Evolutionary conservation across 306 rosid genomes (phyloP).

Genomic region (Crataegus laevigata): DNA sequence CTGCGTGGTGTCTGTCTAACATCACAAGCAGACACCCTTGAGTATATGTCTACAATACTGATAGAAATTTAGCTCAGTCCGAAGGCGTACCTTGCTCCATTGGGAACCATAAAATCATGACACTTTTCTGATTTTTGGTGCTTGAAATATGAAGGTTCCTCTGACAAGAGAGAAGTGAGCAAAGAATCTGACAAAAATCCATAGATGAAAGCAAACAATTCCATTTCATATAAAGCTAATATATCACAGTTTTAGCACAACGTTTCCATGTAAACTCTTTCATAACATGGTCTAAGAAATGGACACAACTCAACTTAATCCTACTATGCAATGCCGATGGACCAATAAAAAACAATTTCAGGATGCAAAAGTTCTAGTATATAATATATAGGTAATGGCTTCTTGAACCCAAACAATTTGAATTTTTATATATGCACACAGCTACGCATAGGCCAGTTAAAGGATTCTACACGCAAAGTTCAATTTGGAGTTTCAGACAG

Average conservation of each 20-base stretch:
- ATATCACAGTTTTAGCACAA: not conserved
- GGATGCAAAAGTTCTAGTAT: not conserved
- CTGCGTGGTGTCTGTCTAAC: slow-evolving; percentile 28
- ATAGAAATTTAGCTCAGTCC: slow-evolving; percentile 4
- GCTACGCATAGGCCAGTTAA: not conserved
- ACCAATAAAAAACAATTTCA: not conserved
- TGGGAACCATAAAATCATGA: slow-evolving; percentile 28
- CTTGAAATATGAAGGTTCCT: slow-evolving; percentile 33
- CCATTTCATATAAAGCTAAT: not conserved
- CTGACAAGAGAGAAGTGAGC: slow-evolving; percentile 31
- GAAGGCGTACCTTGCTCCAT: slow-evolving; percentile 46
- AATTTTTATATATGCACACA: too few relatives aligned
- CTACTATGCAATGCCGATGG: not conserved
- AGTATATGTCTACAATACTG: slow-evolving; percentile 5
- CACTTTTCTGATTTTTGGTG: slow-evolving; percentile 37
- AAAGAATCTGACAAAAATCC: slow-evolving; percentile 11
- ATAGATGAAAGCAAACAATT: not conserved
- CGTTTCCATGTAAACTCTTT: not conserved
- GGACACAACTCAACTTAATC: not conserved
- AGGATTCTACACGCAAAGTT: not conserved
- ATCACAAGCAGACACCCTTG: slow-evolving; percentile 22
- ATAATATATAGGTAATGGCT: too few relatives aligned
- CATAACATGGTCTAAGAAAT: not conserved
- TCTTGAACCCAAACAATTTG: too few relatives aligned
- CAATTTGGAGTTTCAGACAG: slow-evolving; percentile 13